A percentile compares a stretch with the other conserved stretches of the same genome.
These are phyloP conservation scores for Clavispora carvajalis DNA, from an alignment of 805 yeast species.

Conservation along the genomic window DNA sequence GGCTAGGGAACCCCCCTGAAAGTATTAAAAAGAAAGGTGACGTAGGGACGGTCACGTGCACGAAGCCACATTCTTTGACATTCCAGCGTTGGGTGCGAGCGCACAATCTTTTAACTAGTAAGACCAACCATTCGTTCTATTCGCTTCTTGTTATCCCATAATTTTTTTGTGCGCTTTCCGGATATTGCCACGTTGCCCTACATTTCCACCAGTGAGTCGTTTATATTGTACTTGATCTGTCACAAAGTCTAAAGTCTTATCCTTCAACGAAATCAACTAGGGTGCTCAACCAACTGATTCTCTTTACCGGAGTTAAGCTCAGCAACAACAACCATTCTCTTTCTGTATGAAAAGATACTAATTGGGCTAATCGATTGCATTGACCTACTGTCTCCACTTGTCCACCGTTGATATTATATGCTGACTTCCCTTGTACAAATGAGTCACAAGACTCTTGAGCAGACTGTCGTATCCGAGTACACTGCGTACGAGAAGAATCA, in stretches of 20 bases:
- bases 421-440: neutral
- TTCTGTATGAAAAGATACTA: neutral
- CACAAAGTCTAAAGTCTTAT: neutral
- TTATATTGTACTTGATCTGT: neutral
- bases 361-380: neutral
- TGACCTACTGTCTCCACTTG: neutral
- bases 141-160: neutral
- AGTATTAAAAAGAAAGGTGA: neutral
- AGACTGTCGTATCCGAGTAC: slow-evolving; percentile 22
- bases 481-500: slow-evolving; percentile 34
- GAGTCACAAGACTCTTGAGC: neutral
- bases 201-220: neutral
- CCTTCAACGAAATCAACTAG: neutral
- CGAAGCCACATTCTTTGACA: neutral
- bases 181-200: neutral
- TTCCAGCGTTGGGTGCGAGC: neutral
- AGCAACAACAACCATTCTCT: neutral
- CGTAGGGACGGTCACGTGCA: neutral
- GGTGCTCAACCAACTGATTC: neutral
- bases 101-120: neutral
- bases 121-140: neutral
- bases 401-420: too few relatives aligned
- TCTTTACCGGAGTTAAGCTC: neutral
- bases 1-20: neutral
- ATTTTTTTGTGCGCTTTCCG: neutral